These are phyloP conservation scores for Ustilago hordei DNA, from an alignment of 1,284 basidiomycete species.

Conservation along the genomic window DNA sequence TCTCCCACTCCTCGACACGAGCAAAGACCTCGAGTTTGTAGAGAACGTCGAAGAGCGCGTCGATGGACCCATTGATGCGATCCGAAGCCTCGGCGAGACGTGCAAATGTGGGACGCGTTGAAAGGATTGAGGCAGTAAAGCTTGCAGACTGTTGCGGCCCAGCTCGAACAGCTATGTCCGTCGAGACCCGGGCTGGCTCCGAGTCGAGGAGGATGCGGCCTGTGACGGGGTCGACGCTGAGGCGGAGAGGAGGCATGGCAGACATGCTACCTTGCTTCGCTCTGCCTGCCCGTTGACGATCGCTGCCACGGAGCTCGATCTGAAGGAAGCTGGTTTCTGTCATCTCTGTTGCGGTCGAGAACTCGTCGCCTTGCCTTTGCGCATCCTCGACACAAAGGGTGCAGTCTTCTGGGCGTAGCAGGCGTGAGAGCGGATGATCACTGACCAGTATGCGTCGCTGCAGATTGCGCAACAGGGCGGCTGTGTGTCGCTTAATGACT, in stretches of 20 bases:
- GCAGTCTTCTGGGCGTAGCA: slow-evolving; percentile 44
- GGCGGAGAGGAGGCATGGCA: slow-evolving; percentile 35
- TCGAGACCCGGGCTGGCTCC: slow-evolving; percentile 11
- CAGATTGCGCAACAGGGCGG: slow-evolving; percentile 39
- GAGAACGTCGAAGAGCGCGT: slow-evolving; percentile 43
- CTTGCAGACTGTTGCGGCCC: slow-evolving; percentile 9
- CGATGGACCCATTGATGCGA: slow-evolving; percentile 49
- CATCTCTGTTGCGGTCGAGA: slow-evolving; percentile 28
- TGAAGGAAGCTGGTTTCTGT: slow-evolving; percentile 35
- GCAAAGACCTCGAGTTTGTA: slow-evolving; percentile 49
- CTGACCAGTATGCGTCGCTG: slow-evolving; percentile 43
- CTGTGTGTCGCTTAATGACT: slow-evolving; percentile 34
- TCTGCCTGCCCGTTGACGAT: slow-evolving; percentile 1
- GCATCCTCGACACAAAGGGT: slow-evolving; percentile 28
- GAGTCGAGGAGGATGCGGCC: slow-evolving; percentile 47
- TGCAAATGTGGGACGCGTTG: slow-evolving; percentile 24
- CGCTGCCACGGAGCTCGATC: slow-evolving; percentile 25
- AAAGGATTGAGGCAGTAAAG: slow-evolving; percentile 41
- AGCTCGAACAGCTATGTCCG: background rate
- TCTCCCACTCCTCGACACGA: slow-evolving; percentile 62
- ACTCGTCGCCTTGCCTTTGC: slow-evolving; percentile 34
- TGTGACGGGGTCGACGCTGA: slow-evolving; percentile 47
- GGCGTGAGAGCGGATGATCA: slow-evolving; percentile 40
- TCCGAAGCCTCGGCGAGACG: slow-evolving; percentile 49
- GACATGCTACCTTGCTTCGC: slow-evolving; percentile 6